Percentiles rank a stretch among this genome's conserved stretches.
Evolutionary conservation across 257 asterid genomes (phyloP).

Genomic region (Solanum habrochaites): DNA sequence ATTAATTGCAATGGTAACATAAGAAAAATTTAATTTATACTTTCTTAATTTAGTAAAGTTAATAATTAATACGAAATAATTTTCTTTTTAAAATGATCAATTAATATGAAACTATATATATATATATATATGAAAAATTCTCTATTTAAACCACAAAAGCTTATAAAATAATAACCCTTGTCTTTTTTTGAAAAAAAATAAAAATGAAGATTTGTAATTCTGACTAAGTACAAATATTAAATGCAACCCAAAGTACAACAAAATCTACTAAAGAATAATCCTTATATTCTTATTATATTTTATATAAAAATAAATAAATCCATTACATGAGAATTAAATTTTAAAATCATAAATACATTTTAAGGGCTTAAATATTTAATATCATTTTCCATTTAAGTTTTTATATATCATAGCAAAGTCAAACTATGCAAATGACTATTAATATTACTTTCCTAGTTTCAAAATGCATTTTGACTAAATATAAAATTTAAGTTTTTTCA

Average conservation of each 20-base stretch:
- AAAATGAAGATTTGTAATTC: not conserved
- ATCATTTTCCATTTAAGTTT: not conserved
- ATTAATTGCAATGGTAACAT: no score
- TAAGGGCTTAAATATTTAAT: not conserved
- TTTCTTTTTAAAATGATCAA: no score
- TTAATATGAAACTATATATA: no score
- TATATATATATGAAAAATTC: not conserved
- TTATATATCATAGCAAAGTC: not conserved
- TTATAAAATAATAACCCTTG: not conserved
- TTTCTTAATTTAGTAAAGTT: no score
- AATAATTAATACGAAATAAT: no score
- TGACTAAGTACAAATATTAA: not conserved
- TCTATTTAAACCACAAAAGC: not conserved
- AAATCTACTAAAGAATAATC: not conserved
- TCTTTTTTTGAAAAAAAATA: no score
- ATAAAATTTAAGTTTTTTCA: no score
- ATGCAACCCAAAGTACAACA: not conserved
- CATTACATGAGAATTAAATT: not conserved
- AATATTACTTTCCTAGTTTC: not conserved
- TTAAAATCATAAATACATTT: not conserved
- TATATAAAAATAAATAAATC: not conserved
- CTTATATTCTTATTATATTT: not conserved
- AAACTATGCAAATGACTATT: not conserved
- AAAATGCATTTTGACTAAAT: not conserved
- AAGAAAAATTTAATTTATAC: no score